These are phyloP conservation scores for Nigrospora sphaerica DNA, from an alignment of 2,329 filamentous ascomycete species.

Conservation along the genomic window DNA sequence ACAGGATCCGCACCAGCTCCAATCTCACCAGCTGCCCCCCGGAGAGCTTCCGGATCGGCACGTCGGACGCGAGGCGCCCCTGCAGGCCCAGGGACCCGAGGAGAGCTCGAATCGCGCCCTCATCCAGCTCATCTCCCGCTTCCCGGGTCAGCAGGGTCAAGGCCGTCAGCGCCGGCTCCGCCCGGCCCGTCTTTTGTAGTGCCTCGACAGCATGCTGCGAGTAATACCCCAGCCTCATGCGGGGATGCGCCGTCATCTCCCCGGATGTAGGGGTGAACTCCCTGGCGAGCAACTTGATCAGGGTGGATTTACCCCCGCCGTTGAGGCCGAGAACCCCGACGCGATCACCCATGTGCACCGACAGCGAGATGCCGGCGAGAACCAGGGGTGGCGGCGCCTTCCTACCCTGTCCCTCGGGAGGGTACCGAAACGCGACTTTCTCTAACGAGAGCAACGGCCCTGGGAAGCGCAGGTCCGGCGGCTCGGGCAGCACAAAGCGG, in stretches of 20 bases:
- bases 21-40: constrained; percentile 68
- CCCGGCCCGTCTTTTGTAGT: constrained; percentile 47
- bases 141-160: constrained; percentile 55
- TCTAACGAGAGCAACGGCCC: constrained; percentile 69
- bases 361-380: constrained; percentile 54
- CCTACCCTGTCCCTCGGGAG: constrained; percentile 15
- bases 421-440: constrained; percentile 59
- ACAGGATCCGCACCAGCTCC: constrained; percentile 63
- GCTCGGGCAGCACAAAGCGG: constrained; percentile 51
- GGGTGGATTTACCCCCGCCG: constrained; percentile 74
- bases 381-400: constrained; percentile 30
- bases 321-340: constrained; percentile 74
- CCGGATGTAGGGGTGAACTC: constrained; percentile 52
- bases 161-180: constrained; percentile 50
- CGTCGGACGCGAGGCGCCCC: constrained; percentile 64
- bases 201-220: constrained; percentile 72
- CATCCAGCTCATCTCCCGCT: constrained; percentile 43
- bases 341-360: constrained; percentile 65
- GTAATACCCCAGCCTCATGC: constrained; percentile 68
- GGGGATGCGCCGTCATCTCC: constrained; percentile 57
- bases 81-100: constrained; percentile 64
- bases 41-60: constrained; percentile 65
- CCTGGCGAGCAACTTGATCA: constrained; percentile 64
- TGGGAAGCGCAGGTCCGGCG: constrained; percentile 66
- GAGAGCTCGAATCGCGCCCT: constrained; percentile 61